These are phyloP conservation scores for Malassezia japonica DNA, from an alignment of 1,284 basidiomycete genomes.

Conservation along the genomic window DNA sequence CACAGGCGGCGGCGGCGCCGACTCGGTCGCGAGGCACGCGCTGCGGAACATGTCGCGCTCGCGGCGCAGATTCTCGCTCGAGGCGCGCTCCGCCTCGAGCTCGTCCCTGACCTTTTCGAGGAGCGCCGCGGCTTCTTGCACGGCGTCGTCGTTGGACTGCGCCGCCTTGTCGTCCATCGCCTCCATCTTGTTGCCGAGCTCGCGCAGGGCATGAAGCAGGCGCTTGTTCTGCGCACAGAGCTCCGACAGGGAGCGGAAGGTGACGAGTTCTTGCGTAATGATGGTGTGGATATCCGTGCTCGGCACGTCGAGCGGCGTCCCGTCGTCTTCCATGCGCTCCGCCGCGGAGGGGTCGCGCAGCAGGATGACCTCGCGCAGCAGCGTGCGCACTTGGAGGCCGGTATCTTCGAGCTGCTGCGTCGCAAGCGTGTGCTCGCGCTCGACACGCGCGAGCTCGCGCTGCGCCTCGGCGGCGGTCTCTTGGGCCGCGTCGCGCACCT, in stretches of 20 bases:
- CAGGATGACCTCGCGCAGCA: conserved; percentile 69
- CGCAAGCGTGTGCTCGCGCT: conserved; percentile 63
- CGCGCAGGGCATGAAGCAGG: conserved; percentile 70
- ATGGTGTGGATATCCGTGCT: conserved; percentile 52
- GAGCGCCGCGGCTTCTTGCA: conserved; percentile 74
- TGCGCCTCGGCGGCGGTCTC: conserved; percentile 51
- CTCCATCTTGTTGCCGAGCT: conserved; percentile 50
- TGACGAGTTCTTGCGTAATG: conserved; percentile 79
- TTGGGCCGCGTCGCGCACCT: conserved; percentile 25
- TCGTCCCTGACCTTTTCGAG: conserved; percentile 69
- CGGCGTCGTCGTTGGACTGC: conserved; percentile 68
- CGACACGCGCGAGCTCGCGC: conserved; percentile 53
- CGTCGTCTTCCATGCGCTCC: conserved; percentile 60
- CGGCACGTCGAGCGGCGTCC: conserved; percentile 21
- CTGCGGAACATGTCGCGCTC: conserved; percentile 77
- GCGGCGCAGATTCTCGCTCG: conserved; percentile 68
- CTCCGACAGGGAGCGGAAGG: conserved; percentile 69
- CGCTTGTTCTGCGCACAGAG: conserved; percentile 85
- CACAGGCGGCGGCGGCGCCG: not conserved
- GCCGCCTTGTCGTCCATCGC: conserved; percentile 45
- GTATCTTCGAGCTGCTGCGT: conserved; percentile 65
- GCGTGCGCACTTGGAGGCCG: conserved; percentile 68
- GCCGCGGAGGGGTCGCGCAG: conserved; percentile 69
- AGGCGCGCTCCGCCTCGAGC: conserved; percentile 61
- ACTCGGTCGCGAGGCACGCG: conserved; percentile 53